Conservation (phyloP, 2,329 filamentous ascomycete species). For the Helminthosporium solani region DNA sequence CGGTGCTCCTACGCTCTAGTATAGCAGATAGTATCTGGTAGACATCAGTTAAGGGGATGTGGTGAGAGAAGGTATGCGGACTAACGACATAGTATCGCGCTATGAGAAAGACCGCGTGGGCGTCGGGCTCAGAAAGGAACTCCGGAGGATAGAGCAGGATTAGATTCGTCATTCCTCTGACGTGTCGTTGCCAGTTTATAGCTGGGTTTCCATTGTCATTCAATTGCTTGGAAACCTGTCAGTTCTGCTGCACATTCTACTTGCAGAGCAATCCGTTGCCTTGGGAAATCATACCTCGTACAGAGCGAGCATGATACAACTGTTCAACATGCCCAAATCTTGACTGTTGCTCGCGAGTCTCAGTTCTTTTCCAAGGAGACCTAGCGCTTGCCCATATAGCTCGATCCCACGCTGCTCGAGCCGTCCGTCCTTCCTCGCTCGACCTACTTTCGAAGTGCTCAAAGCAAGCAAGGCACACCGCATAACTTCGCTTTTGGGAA, state of each 20-base stretch:
- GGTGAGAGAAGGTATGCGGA: not conserved
- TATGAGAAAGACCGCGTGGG: conserved; percentile 13
- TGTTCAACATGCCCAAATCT: conserved; percentile 5
- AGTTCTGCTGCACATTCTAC: not conserved
- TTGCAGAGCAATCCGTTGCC: not conserved
- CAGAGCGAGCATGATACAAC: conserved; percentile 12
- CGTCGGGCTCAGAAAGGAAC: not conserved
- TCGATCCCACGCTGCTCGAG: conserved; percentile 11
- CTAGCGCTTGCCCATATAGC: conserved; percentile 13
- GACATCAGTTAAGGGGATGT: not conserved
- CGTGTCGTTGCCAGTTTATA: conserved; percentile 14
- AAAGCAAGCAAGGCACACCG: conserved; percentile 15
- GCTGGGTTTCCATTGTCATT: conserved; percentile 6
- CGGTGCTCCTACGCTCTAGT: conserved; percentile 7
- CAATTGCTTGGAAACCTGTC: conserved; percentile 7
- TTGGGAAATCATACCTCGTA: conserved; percentile 13
- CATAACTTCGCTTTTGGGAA: conserved; percentile 6
- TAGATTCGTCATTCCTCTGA: conserved; percentile 8
- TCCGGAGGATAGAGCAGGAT: conserved; percentile 7
- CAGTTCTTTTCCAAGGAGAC: conserved; percentile 1
- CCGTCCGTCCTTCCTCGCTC: conserved; percentile 3
- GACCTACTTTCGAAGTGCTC: conserved; percentile 12
- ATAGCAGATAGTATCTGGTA: conserved; percentile 8
- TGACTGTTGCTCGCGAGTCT: not conserved
- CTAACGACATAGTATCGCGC: conserved; percentile 10